Base-by-base conservation (phyloP, 1,284 basidiomycete genomes). In the Tilletia indica region DNA sequence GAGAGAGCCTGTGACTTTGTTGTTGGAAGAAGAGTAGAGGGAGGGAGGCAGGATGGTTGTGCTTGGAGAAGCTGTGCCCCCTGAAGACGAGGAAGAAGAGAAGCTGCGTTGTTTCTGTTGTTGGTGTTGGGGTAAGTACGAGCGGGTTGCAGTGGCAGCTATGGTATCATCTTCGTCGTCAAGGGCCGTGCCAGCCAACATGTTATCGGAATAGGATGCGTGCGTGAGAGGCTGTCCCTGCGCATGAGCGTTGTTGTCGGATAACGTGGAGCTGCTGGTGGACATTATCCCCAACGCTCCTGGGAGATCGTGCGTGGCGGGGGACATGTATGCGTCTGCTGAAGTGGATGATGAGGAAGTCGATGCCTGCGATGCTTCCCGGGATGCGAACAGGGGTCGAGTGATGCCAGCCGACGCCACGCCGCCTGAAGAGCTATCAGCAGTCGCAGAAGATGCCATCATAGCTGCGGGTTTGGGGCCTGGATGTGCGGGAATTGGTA, bases 41-140 rank as follows among this genome's bases (percentile, higher is more conserved):
- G 51, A 16, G 12, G 51, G 21, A 19, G 51, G 51, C 51, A 54
- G 21, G 16, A 54, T 54, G 19, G 51, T 54, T 6, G 51, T 54
- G 16, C 19, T 54, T 19, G 51, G 51, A 19, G 51, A 54, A 12
- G 51, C 51, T 19, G 51, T 54, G 11, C 36, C 61, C 3, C 36
- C 16, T 21, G 61, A 64, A 38, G 61, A 64, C 14, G 61, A 64
- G 16, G 61, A 64, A 16, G 61, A 64, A 3, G 61, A 64, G 34
- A 54, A 54, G 51, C 51, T 54, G 51, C 21, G 51, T 25, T 54
- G 51, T 25, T 54, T 54, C 51, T 25, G 51, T 19, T 54, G 51
- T 19, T 54, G 51, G 12, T 25, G 51, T 19, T 54, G 51, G 8
- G 12, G 51, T 25, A 19, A 54, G 21, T 19, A 25, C 11, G 21